These are phyloP conservation scores for Saturnispora dispora DNA, from an alignment of 805 yeast genomes.

Conservation along the genomic window DNA sequence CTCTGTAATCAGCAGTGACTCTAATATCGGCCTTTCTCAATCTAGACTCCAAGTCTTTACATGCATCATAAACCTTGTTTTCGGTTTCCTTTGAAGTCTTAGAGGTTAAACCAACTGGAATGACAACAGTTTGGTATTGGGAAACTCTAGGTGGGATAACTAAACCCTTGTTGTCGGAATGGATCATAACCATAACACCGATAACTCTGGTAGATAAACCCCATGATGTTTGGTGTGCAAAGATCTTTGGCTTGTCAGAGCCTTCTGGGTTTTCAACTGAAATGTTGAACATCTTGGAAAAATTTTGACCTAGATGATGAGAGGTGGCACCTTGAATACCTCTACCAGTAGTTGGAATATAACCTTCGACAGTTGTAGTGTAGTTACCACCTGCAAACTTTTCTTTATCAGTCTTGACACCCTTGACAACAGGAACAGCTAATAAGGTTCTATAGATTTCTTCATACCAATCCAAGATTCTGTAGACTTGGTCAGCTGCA, in stretches of 20 bases:
- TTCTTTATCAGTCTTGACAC: constrained; percentile 93
- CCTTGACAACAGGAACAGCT: constrained; percentile 96
- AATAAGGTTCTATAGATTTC: constrained; percentile 81
- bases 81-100: constrained; percentile 75
- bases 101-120: constrained; percentile 91
- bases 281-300: constrained; percentile 96
- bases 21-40: constrained; percentile 59
- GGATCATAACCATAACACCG: constrained; percentile 99
- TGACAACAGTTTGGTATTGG: constrained; percentile 80
- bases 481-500: constrained; percentile 75
- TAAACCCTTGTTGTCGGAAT: constrained; percentile 96
- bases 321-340: constrained; percentile 99
- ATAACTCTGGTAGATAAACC: constrained; percentile 97
- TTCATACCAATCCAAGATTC: constrained; percentile 80
- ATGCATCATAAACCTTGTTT: constrained; percentile 57
- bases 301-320: constrained; percentile 95
- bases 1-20: constrained; percentile 80
- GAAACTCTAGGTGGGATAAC: constrained; percentile 97
- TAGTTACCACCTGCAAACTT: constrained; percentile 96
- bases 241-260: constrained; percentile 70
- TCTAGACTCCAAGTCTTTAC: constrained; percentile 55
- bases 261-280: constrained; percentile 94
- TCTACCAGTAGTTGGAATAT: constrained; percentile 96
- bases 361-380: constrained; percentile 95
- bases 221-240: constrained; percentile 97